Base-by-base conservation (phyloP, 2,329 filamentous ascomycete genomes). In the Ophiostoma tasmaniense region DNA sequence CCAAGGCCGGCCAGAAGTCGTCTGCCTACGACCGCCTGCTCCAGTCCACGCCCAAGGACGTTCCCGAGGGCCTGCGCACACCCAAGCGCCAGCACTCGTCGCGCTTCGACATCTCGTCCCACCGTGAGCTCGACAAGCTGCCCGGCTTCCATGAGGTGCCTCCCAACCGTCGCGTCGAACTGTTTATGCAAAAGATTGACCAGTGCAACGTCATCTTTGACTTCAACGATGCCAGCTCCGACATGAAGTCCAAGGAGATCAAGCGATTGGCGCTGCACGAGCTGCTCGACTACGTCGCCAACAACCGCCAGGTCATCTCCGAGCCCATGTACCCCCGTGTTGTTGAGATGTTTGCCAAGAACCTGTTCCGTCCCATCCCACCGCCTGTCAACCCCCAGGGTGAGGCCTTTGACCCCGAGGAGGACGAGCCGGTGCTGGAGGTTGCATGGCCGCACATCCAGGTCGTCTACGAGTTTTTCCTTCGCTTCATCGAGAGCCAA, bases 191-290 rank as follows among this genome's bases (percentile, higher is more conserved):
- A 78, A 99, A 99, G 84, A 95, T 99, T 74, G 95, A 98, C 76
- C 95, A 99, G 79, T 99, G 95, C 83, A 99, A 99, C 78, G 96
- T 99, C 82, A 99, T 99, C 76, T 99, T 99, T 77, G 95, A 99
- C 81, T 99, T 99, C 82, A 99, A 98, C 78, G 95, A 99, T 79
- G 92, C 94, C 66, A 96, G 92, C 73, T 93, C 90, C 74, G 95
- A 99, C 78, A 98, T 99, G 93, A 99, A 99, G 80, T 97, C 94
- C 65, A 99, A 99, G 82, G 95, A 99, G 81, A 98, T 99, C 84
- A 99, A 99, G 84, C 88, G 95, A 76, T 83, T 99, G 74, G 95
- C 95, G 59, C 85, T 99, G 62, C 95, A 99, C 78, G 95, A 99
- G 79, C 84, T 99, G 71, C 86, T 99, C 73, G 95, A 99, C 79